These are phyloP conservation scores for Botrytis porri DNA, from an alignment of 2,329 filamentous ascomycete species.

Conservation along the genomic window DNA sequence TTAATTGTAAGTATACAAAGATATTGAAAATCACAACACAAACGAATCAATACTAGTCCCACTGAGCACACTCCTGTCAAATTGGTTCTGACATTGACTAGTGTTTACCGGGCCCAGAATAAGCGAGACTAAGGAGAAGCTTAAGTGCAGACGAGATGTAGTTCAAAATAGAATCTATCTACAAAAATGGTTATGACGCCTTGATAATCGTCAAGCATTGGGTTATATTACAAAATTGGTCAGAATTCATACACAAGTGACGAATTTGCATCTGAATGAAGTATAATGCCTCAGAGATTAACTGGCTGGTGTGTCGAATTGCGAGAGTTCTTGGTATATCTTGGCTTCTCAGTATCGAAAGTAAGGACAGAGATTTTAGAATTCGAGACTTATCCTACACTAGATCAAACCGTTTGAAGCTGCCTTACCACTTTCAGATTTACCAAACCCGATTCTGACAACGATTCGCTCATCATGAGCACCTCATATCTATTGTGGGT, in stretches of 20 bases:
- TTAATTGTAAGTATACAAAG: not conserved
- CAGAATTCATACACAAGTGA: not conserved
- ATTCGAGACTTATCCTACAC: not conserved
- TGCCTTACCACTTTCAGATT: not conserved
- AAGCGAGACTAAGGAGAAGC: not conserved
- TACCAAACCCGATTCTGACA: not conserved
- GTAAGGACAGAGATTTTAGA: not conserved
- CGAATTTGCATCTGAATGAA: not conserved
- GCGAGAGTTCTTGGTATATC: accelerated
- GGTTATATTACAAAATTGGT: not conserved
- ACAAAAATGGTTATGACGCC: not conserved
- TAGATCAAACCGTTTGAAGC: not conserved
- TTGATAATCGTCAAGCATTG: not conserved
- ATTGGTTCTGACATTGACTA: not conserved
- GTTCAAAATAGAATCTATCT: not conserved
- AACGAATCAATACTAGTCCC: not conserved
- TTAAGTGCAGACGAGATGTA: not conserved
- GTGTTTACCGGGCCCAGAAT: not conserved
- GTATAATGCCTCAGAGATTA: not conserved
- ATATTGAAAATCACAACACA: not conserved
- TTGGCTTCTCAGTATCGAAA: not conserved
- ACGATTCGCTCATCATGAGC: not conserved
- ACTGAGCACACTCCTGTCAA: not conserved
- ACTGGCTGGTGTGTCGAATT: not conserved
- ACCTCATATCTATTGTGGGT: not conserved